These are phyloP conservation scores for Penstemon barbatus DNA, from an alignment of 257 asterid genomes.

Conservation along the genomic window DNA sequence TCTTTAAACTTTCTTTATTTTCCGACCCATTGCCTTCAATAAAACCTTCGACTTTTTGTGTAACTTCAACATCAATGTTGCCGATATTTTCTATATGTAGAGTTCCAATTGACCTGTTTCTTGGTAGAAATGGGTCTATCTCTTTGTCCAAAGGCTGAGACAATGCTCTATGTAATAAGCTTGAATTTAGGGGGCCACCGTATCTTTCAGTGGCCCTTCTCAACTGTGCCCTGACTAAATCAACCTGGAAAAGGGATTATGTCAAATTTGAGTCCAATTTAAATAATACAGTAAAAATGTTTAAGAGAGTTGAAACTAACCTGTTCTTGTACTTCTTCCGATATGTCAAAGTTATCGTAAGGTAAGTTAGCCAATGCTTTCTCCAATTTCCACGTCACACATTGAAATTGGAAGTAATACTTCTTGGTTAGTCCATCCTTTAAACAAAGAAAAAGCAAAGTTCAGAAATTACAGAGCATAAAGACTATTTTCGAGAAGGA, in stretches of 20 bases:
- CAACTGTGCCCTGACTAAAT: slow-evolving; percentile 65
- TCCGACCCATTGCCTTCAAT: slow-evolving; percentile 37
- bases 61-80: slow-evolving; percentile 56
- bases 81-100: slow-evolving; percentile 51
- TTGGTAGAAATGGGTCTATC: slow-evolving; percentile 53
- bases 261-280: slow-evolving; percentile 22
- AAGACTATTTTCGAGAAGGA: not conserved
- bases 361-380: slow-evolving; percentile 67
- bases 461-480: not conserved
- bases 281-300: not conserved
- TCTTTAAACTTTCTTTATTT: slow-evolving; percentile 34
- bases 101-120: slow-evolving; percentile 46
- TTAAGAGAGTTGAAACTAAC: slow-evolving; percentile 36
- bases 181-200: slow-evolving; percentile 68
- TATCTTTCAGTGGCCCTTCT: slow-evolving; percentile 86
- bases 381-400: slow-evolving; percentile 87
- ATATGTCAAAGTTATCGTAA: slow-evolving; percentile 63
- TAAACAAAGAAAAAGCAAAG: slow-evolving; percentile 31
- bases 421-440: slow-evolving; percentile 71
- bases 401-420: slow-evolving; percentile 71
- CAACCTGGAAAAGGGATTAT: slow-evolving; percentile 54
- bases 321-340: slow-evolving; percentile 98
- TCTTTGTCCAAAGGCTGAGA: slow-evolving; percentile 73
- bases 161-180: slow-evolving; percentile 51
- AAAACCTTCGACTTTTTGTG: slow-evolving; percentile 34